phyloP scores from a whole-genome alignment of 139 green algal species.

The Desmodesmus armatus region DNA sequence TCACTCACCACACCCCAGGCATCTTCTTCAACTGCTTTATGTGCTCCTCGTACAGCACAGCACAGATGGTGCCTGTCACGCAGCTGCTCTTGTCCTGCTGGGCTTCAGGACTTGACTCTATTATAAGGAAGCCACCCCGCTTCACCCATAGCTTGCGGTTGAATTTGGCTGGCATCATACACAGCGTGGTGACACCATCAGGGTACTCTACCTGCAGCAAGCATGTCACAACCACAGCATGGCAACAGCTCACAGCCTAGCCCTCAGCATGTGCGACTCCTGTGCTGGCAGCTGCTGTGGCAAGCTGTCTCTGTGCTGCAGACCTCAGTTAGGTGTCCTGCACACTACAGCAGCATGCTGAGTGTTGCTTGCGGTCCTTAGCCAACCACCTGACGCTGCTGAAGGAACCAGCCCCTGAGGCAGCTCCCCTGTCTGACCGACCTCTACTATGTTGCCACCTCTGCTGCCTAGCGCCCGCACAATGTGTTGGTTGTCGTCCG shows the following conservation, averaged over 20 bases:
- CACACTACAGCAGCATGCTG: too few relatives aligned
- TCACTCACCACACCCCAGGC: slow-evolving; percentile 65
- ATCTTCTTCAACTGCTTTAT: slow-evolving; percentile 70
- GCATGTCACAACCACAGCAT: not conserved
- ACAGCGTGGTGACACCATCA: slow-evolving; percentile 65
- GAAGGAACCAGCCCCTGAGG: too few relatives aligned
- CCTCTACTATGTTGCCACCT: slow-evolving; percentile 62
- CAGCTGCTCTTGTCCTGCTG: slow-evolving; percentile 22
- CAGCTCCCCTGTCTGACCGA: too few relatives aligned
- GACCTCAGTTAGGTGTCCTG: too few relatives aligned
- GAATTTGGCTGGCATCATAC: slow-evolving; percentile 80
- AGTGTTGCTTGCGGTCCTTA: too few relatives aligned
- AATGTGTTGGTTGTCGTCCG: slow-evolving; percentile 45
- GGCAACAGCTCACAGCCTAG: not conserved
- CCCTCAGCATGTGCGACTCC: too few relatives aligned
- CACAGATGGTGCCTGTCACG: slow-evolving; percentile 69
- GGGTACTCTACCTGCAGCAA: slow-evolving; percentile 77
- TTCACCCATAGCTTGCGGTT: slow-evolving; percentile 87
- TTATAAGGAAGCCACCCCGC: slow-evolving; percentile 72
- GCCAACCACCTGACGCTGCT: too few relatives aligned
- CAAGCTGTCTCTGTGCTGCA: not conserved
- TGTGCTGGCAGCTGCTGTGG: too few relatives aligned
- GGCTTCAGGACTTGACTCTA: slow-evolving; percentile 54
- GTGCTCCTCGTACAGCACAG: slow-evolving; percentile 76
- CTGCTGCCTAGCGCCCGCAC: slow-evolving; percentile 48